Evolutionary conservation across 164 flowering plant genomes (phyloP).

Genomic region (Hamamelis virginiana): DNA sequence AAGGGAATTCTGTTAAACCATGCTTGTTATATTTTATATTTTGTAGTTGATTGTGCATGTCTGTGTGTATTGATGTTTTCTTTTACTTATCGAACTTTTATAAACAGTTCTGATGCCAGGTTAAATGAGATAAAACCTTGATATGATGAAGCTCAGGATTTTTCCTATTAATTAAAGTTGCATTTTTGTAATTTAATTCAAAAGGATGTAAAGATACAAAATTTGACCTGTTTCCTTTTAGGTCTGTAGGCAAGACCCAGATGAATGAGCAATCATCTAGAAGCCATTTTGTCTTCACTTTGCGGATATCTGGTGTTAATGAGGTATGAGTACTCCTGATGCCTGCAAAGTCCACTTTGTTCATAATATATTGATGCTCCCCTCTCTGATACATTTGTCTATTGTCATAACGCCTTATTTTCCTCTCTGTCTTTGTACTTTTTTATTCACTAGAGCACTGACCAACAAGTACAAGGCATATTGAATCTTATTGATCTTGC

Average conservation of each 20-base stretch:
- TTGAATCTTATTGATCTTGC: conserved; percentile 96
- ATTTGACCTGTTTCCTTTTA: conserved; percentile 17
- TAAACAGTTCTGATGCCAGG: no score
- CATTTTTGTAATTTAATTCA: not conserved
- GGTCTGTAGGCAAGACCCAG: conserved; percentile 92
- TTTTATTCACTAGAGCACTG: conserved; percentile 71
- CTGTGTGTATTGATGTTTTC: no score
- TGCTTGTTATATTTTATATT: not conserved
- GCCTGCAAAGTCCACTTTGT: not conserved
- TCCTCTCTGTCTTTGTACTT: not conserved
- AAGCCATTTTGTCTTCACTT: conserved; percentile 93
- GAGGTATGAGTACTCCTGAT: conserved; percentile 47
- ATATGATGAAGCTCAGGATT: no score
- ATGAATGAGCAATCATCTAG: conserved; percentile 98
- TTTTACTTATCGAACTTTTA: no score
- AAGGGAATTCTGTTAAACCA: no score
- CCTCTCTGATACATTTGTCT: not conserved
- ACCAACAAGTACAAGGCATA: conserved; percentile 93
- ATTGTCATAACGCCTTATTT: not conserved
- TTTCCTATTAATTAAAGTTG: no score
- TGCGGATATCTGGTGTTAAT: conserved; percentile 79
- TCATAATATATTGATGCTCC: not conserved
- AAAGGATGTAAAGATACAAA: not conserved
- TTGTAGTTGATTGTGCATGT: no score
- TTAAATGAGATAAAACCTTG: no score